phyloP scores from a whole-genome alignment of 768 basidiomycete genomes.

The Leucogyrophana mollusca region DNA sequence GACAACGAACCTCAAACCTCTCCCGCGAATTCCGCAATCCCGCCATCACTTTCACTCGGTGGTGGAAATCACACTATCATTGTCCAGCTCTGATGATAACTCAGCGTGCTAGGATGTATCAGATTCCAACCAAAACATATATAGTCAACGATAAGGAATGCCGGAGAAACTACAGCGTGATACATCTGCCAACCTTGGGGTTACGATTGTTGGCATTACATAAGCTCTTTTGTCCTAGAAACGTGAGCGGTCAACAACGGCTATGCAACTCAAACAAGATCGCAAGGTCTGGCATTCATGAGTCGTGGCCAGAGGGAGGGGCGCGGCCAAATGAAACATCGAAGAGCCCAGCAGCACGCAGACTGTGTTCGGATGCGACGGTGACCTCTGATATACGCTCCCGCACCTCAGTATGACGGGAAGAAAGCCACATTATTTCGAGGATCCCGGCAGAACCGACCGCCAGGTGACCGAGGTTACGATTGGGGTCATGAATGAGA shows the following conservation, averaged over 20 bases:
- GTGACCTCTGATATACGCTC: not conserved
- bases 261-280: no score
- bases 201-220: no score
- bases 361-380: not conserved
- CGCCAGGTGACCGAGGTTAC: not conserved
- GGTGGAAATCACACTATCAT: not conserved
- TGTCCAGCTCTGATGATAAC: not conserved
- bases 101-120: no score
- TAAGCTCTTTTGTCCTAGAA: no score
- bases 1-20: not conserved
- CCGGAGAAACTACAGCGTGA: no score
- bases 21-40: not conserved
- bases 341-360: not conserved
- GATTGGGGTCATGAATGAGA: not conserved
- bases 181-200: no score
- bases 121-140: no score
- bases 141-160: no score
- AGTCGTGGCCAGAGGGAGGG: no score
- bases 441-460: not conserved
- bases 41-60: not conserved
- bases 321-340: not conserved
- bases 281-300: no score
- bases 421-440: not conserved
- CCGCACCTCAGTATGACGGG: not conserved
- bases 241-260: no score